Conservation (phyloP, 768 basidiomycete genomes). For the Suillus subaureus region DNA sequence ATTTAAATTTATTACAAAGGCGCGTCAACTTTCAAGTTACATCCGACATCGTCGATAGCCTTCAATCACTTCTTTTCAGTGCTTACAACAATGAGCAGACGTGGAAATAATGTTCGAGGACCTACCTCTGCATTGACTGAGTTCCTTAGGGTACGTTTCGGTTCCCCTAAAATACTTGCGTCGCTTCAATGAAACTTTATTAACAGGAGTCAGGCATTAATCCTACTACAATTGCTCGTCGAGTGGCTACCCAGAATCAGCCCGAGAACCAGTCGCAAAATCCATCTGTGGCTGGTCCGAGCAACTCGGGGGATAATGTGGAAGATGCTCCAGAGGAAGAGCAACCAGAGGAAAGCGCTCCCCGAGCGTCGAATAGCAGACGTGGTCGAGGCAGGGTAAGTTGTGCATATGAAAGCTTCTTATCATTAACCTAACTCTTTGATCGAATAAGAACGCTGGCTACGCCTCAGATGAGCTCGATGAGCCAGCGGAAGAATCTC, state of each 20-base stretch:
- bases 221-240: slow-evolving; percentile 41
- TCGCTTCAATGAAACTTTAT: slow-evolving; percentile 22
- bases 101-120: slow-evolving; percentile 67
- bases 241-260: slow-evolving; percentile 34
- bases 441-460: slow-evolving; percentile 31
- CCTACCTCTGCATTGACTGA: slow-evolving; percentile 85
- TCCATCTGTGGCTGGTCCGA: slow-evolving; percentile 49
- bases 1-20: slow-evolving; percentile 5
- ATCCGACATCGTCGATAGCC: neutral
- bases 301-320: slow-evolving; percentile 26
- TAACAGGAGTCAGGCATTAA: slow-evolving; percentile 58
- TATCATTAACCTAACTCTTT: slow-evolving; percentile 4
- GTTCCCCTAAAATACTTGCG: slow-evolving; percentile 1
- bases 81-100: slow-evolving; percentile 26
- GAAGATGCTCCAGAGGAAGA: slow-evolving; percentile 16
- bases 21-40: neutral
- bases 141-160: slow-evolving; percentile 63
- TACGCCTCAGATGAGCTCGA: slow-evolving; percentile 82
- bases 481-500: slow-evolving; percentile 47
- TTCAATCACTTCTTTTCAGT: neutral
- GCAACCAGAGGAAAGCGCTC: slow-evolving; percentile 16
- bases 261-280: slow-evolving; percentile 27
- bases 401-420: slow-evolving; percentile 15
- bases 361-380: slow-evolving; percentile 16
- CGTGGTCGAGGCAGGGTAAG: slow-evolving; percentile 18